A percentile compares a stretch with the other conserved stretches of the same genome.
Evolutionary conservation across 148 eudicot species (phyloP).

Genomic region (Rhododendron griersonianum): DNA sequence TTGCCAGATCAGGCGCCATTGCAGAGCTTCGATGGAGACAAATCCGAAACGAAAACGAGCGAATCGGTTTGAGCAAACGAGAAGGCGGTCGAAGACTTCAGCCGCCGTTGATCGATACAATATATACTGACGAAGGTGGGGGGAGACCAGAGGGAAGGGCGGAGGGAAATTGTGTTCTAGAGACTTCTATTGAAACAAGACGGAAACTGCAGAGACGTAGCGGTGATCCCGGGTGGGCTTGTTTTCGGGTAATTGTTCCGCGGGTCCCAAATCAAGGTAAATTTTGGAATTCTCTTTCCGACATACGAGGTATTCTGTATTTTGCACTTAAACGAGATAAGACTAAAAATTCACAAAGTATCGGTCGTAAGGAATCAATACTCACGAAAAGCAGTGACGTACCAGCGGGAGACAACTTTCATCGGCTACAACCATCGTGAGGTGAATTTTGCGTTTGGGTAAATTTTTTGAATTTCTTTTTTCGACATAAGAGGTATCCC

Average conservation of each 20-base stretch:
- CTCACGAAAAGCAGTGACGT: too few relatives aligned
- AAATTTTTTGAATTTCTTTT: too few relatives aligned
- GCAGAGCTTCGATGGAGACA: background rate
- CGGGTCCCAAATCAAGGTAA: background rate
- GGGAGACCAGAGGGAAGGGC: background rate
- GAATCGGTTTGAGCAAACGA: background rate
- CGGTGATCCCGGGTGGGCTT: background rate
- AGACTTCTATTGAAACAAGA: background rate
- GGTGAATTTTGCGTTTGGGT: too few relatives aligned
- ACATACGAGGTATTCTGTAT: too few relatives aligned
- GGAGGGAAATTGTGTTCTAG: background rate
- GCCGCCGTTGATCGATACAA: background rate
- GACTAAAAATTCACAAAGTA: too few relatives aligned
- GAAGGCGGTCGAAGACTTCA: background rate
- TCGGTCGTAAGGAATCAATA: too few relatives aligned
- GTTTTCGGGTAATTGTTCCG: background rate
- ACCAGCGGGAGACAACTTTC: too few relatives aligned
- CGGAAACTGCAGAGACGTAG: background rate
- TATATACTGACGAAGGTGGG: background rate
- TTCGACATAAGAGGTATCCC: fast-evolving
- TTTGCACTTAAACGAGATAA: too few relatives aligned
- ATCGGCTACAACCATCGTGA: too few relatives aligned
- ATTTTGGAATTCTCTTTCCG: too few relatives aligned
- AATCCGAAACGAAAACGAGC: background rate
- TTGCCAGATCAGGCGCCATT: conserved; percentile 11